phyloP scores from a whole-genome alignment of 108 stramenopile genomes.

The Bacterosira constricta region DNA sequence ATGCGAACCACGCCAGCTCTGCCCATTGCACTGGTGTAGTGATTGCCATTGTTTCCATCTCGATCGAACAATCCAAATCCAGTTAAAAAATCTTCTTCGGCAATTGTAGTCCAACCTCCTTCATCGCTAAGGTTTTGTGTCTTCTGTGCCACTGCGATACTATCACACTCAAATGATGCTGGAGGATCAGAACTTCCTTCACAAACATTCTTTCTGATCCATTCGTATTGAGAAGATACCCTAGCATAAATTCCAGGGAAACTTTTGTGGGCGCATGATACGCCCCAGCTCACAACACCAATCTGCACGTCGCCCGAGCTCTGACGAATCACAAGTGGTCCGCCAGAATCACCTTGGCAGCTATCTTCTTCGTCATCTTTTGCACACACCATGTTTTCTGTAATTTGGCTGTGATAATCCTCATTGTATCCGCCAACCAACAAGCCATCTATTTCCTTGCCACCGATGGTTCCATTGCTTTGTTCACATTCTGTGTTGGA shows the following conservation, averaged over 20 bases:
- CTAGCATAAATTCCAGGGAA: slow-evolving; percentile 67
- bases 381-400: slow-evolving; percentile 53
- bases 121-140: no score
- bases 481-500: slow-evolving; percentile 18
- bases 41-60: background rate
- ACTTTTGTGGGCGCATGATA: slow-evolving; percentile 37
- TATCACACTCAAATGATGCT: slow-evolving; percentile 38
- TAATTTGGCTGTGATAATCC: slow-evolving; percentile 36
- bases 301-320: slow-evolving; percentile 36
- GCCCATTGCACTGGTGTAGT: background rate
- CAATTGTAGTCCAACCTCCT: background rate
- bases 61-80: background rate
- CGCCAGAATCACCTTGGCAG: slow-evolving; percentile 58
- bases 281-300: slow-evolving; percentile 59
- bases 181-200: slow-evolving; percentile 42
- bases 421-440: background rate
- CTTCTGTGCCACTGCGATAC: background rate
- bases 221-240: slow-evolving; percentile 35
- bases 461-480: slow-evolving; percentile 18
- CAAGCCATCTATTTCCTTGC: no score
- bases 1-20: background rate
- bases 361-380: slow-evolving; percentile 23
- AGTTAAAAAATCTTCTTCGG: background rate
- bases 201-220: slow-evolving; percentile 50
- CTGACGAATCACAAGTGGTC: slow-evolving; percentile 26